Conservation (phyloP, 768 basidiomycete species). For the Agaricus subrufescens region DNA sequence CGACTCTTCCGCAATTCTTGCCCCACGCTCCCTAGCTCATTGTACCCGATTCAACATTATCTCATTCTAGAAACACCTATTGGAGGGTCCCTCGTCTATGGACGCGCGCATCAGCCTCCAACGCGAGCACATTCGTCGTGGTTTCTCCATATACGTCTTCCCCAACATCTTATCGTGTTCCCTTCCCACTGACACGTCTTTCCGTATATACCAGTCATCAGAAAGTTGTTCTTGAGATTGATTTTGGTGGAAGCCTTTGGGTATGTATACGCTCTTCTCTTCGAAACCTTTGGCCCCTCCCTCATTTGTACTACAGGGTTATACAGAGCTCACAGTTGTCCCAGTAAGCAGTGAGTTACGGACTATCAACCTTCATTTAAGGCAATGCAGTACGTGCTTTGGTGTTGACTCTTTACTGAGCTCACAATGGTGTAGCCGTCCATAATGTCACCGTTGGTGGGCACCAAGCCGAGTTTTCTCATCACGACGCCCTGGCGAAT, state of each 20-base stretch:
- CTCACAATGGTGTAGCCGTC: constrained; percentile 43
- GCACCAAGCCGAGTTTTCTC: constrained; percentile 71
- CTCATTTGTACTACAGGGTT: constrained; percentile 55
- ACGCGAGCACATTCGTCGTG: constrained; percentile 76
- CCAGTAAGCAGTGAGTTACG: constrained; percentile 77
- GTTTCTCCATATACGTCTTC: constrained; percentile 84
- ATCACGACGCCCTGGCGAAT: constrained; percentile 69
- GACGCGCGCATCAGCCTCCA: constrained; percentile 55
- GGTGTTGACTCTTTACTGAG: constrained; percentile 10
- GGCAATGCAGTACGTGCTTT: constrained; percentile 73
- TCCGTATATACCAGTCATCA: constrained; percentile 83
- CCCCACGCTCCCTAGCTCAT: constrained; percentile 9
- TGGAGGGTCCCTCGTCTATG: constrained; percentile 32
- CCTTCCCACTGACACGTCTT: constrained; percentile 34
- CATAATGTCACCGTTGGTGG: constrained; percentile 70
- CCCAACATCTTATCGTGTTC: constrained; percentile 18
- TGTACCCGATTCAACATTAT: not conserved
- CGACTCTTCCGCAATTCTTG: constrained; percentile 16
- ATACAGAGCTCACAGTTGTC: constrained; percentile 86
- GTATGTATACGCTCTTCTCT: constrained; percentile 36
- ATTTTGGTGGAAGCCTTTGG: constrained; percentile 84
- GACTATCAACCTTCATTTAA: constrained; percentile 83
- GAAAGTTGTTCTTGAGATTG: constrained; percentile 91
- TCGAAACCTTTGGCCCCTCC: constrained; percentile 1
- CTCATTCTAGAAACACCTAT: constrained; percentile 11